Evolutionary conservation across 2,329 filamentous ascomycete species (phyloP), one percentile per base, ranked within the genome.

Genomic region (Hypocreales sp.): DNA sequence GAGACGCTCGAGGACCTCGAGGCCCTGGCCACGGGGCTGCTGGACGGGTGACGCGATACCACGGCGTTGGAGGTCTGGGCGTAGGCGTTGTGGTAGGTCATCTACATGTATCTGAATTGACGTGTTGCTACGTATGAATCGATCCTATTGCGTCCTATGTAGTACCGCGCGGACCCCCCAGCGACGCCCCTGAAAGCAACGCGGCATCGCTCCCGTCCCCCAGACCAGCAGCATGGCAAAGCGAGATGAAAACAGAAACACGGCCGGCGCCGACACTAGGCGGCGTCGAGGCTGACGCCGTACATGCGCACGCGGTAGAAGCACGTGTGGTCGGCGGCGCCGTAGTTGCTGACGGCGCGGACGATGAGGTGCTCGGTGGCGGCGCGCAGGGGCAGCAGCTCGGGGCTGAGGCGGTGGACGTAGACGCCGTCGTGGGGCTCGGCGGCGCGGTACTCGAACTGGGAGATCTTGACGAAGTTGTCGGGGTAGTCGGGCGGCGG

Each of bases 1-100:
- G 76, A 84, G 53, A 86, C 78, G 22, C 55, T 87, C 40, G 77
- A 83, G 49, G 79, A 86, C 50, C 61, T 84, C 40, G 80, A 87
- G 55, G 72, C 74, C 22, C 53, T 87, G 53, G 82, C 82, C 29
- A 68, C 76, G 24, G 78, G 77, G 4, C 53, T 90, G 49, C 51
- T 92, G 46, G 67, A 69, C 33, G 52, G 50, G 27, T 60, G 36
- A 30, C 8, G 6, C 11, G 7, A n/a, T n/a, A n/a, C n/a, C n/a
- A n/a, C n/a, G n/a, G n/a, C n/a, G n/a, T n/a, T n/a, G n/a, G n/a
- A n/a, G n/a, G n/a, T n/a, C n/a, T n/a, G n/a, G n/a, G n/a, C n/a
- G n/a, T n/a, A n/a, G n/a, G n/a, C n/a, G n/a, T n/a, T n/a, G n/a
- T n/a, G n/a, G n/a, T n/a, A n/a, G n/a, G n/a, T n/a, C n/a, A n/a